These are phyloP conservation scores for Fraxinus quadrangulata DNA, from an alignment of 257 asterid genomes.

Conservation along the genomic window DNA sequence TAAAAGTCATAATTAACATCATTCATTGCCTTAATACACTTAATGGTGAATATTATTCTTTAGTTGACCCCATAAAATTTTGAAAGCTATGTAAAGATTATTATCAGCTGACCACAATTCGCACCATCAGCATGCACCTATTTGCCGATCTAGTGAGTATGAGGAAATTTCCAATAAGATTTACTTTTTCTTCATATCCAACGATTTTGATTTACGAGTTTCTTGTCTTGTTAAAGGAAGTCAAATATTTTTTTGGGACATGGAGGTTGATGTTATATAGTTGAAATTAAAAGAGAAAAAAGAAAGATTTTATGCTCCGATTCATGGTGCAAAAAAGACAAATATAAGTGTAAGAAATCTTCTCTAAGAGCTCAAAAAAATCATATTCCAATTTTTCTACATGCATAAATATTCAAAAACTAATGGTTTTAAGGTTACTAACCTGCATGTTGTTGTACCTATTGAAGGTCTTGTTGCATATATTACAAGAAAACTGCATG, in stretches of 20 bases:
- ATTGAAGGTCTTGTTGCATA: slow-evolving; percentile 87
- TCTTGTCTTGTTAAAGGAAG: neutral
- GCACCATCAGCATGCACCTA: neutral
- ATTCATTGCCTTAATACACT: neutral
- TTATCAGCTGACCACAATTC: neutral
- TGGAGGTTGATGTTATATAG: neutral
- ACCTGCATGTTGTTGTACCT: slow-evolving; percentile 99
- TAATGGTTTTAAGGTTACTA: slow-evolving; percentile 17
- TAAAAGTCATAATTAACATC: neutral
- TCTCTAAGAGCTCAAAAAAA: neutral
- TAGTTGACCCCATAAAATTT: neutral
- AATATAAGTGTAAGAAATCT: neutral
- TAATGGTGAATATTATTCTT: neutral
- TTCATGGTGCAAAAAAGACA: neutral
- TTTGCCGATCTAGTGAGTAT: neutral
- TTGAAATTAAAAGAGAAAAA: neutral
- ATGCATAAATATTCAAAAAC: neutral
- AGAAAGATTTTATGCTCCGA: too few relatives aligned
- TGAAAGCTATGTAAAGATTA: neutral
- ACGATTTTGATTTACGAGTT: neutral
- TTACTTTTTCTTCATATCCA: neutral
- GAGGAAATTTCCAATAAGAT: neutral
- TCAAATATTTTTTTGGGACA: neutral
- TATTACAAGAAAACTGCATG: slow-evolving; percentile 83
- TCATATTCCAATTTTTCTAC: too few relatives aligned